Conservation (phyloP, 2,329 filamentous ascomycete genomes). For the Meredithiella fracta region DNA sequence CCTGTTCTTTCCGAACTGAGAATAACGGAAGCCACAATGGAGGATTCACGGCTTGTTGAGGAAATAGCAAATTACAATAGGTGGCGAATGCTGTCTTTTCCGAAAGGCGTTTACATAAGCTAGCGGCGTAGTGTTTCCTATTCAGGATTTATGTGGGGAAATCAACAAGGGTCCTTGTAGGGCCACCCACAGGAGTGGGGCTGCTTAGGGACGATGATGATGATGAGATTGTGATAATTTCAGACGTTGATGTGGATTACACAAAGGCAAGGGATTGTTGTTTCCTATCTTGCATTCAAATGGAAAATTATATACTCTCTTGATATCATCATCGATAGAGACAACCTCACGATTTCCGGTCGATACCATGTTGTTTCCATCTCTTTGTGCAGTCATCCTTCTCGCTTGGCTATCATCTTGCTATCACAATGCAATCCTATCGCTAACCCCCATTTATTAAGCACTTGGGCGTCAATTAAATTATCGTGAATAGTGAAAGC, state of each 20-base stretch:
- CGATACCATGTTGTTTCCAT: not conserved
- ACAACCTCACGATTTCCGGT: not conserved
- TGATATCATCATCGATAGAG: not conserved
- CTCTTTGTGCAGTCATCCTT: not conserved
- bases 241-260: not conserved
- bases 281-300: not conserved
- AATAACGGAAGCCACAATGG: no score
- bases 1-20: not conserved
- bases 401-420: not conserved
- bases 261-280: not conserved
- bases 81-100: not conserved
- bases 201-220: not conserved
- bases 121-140: not conserved
- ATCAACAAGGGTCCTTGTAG: not conserved
- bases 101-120: slow-evolving; percentile 1
- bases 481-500: not conserved
- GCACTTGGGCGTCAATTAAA: not conserved
- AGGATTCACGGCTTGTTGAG: not conserved
- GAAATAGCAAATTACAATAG: not conserved
- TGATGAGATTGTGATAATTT: not conserved
- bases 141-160: not conserved
- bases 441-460: not conserved
- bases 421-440: not conserved
- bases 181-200: not conserved
- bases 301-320: not conserved